Evolutionary conservation across 208 protist species (phyloP).

Genomic region (Crithidia expoeki): DNA sequence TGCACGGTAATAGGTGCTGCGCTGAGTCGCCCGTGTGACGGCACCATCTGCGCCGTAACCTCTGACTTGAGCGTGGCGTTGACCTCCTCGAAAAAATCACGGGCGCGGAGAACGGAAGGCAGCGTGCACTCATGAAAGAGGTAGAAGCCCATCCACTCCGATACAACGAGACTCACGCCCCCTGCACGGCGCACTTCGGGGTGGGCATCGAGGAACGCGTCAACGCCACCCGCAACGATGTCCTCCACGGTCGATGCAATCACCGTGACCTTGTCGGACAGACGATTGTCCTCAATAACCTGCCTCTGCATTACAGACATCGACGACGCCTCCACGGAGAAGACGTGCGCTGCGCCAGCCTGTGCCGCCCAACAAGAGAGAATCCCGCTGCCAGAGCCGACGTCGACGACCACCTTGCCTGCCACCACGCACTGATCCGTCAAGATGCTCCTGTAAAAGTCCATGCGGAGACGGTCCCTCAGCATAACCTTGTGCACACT

Average conservation of each 20-base stretch:
- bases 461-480: slow-evolving; percentile 94
- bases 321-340: slow-evolving; percentile 92
- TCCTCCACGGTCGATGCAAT: slow-evolving; percentile 94
- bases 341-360: slow-evolving; percentile 92
- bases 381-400: slow-evolving; percentile 99
- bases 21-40: slow-evolving; percentile 51
- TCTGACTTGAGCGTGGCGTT: slow-evolving; percentile 40
- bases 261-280: slow-evolving; percentile 91
- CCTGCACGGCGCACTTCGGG: slow-evolving; percentile 29
- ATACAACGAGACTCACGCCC: slow-evolving; percentile 92
- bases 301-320: slow-evolving; percentile 65
- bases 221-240: slow-evolving; percentile 69
- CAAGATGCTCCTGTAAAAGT: slow-evolving; percentile 93
- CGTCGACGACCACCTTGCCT: slow-evolving; percentile 93
- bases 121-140: slow-evolving; percentile 98
- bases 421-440: slow-evolving; percentile 58
- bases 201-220: slow-evolving; percentile 53
- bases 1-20: slow-evolving; percentile 58
- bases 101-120: slow-evolving; percentile 92
- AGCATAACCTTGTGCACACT: slow-evolving; percentile 96
- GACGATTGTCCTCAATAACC: slow-evolving; percentile 71
- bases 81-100: slow-evolving; percentile 85
- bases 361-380: slow-evolving; percentile 97
- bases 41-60: slow-evolving; percentile 52
- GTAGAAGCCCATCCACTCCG: slow-evolving; percentile 98